Evolutionary conservation across 108 stramenopile species (phyloP), one percentile per base, ranked within the genome.

Genomic region (Epipyxis sp.): DNA sequence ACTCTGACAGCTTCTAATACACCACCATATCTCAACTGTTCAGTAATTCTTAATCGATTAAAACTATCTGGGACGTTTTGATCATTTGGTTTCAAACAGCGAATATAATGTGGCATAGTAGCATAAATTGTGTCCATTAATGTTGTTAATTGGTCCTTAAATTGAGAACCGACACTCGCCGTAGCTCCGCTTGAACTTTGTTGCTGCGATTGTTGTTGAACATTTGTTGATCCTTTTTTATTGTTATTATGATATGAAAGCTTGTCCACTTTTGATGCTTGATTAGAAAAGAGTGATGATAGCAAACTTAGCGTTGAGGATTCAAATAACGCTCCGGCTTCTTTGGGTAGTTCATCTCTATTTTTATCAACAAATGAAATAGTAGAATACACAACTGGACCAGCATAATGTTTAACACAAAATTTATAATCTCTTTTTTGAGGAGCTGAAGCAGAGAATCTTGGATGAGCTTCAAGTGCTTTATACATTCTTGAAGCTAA

Each of bases 1-100:
- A 99, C 99, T 44, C 97, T 93, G 32, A 99, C 99, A 30, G 99
- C 99, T 76, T 99, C 99, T 72, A 99, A 84, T 0, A 99, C 99
- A 83, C 99, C 99, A 80, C 95, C 94, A 76, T 94, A 96, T 57
- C 97, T 90, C 6, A 98, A 91, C 88, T 98, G 97, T 59, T 95
- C 94, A 2, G 92, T 93, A 40, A 94, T 88, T 54, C 94, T 88
- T 59, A 88, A 90, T 6, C 80, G 77, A 42, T n/a, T 59, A 74
- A 93, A 67, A 69, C 89, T 88, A 65, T 92, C 90, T 10, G 95
- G 90, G 65, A 90, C 90, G 35, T 92, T 92, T 0, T 88, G 86
- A 79, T 95, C 94, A 85, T 98, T 98, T 43, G 95, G 95, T 80
- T 95, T 94, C 42, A 97, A 81, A 72, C 94, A 97, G 54, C 94